Conservation (phyloP, 192 early-diverging fungal genomes). For the Geosiphon pyriformis region DNA sequence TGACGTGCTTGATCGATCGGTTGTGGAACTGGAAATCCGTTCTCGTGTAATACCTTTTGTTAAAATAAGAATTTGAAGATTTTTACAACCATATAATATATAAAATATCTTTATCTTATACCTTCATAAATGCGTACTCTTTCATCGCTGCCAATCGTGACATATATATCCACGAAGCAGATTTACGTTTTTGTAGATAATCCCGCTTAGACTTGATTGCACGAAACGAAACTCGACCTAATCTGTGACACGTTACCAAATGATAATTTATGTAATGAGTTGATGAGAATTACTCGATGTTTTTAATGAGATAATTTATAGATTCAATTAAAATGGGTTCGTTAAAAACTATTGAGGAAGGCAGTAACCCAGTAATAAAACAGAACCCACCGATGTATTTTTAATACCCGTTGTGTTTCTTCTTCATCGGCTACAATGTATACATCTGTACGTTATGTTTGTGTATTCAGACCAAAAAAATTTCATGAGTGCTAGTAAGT, state of each 20-base stretch:
- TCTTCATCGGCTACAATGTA: slow-evolving; percentile 94
- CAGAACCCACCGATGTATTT: slow-evolving; percentile 80
- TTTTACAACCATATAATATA: not conserved
- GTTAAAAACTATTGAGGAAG: too few species aligned
- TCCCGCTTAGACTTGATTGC: slow-evolving; percentile 97
- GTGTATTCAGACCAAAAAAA: not conserved
- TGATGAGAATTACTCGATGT: too few species aligned
- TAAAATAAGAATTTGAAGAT: not conserved
- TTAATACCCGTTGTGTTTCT: slow-evolving; percentile 86
- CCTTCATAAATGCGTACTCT: slow-evolving; percentile 99
- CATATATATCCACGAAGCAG: slow-evolving; percentile 99
- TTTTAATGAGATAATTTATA: too few species aligned
- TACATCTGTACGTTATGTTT: slow-evolving; percentile 58
- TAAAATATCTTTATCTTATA: slow-evolving; percentile 26
- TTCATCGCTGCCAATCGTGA: slow-evolving; percentile 96
- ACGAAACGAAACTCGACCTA: slow-evolving; percentile 94
- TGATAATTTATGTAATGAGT: not conserved
- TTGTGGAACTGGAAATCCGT: slow-evolving; percentile 93
- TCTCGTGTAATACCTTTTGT: slow-evolving; percentile 59
- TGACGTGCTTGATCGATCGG: slow-evolving; percentile 94
- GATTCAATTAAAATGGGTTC: too few species aligned
- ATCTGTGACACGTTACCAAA: slow-evolving; percentile 38
- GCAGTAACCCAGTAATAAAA: too few species aligned
- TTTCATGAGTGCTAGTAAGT: too few species aligned
- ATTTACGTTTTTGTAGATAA: slow-evolving; percentile 89